These are phyloP conservation scores for Cetradonia linearis DNA, from an alignment of 495 filamentous ascomycete species.

Conservation along the genomic window DNA sequence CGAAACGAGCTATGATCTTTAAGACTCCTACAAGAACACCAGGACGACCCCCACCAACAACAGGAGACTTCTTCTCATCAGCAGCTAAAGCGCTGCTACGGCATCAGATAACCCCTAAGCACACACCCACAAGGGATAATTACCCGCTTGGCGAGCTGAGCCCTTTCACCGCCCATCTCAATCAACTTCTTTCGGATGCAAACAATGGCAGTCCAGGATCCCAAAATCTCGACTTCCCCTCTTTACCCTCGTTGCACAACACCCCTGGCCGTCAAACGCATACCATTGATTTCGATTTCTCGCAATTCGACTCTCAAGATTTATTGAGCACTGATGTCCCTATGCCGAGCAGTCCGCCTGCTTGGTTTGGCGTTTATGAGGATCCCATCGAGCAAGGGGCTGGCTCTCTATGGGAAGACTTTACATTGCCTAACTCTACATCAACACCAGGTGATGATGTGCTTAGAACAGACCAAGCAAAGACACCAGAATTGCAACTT, in stretches of 20 bases:
- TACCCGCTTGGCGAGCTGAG: conserved; percentile 29
- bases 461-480: background rate
- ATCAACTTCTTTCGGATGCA: conserved; percentile 47
- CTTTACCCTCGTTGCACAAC: conserved; percentile 33
- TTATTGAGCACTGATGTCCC: conserved; percentile 40
- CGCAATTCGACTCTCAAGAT: conserved; percentile 31
- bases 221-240: conserved; percentile 28
- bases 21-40: conserved; percentile 46
- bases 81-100: conserved; percentile 21
- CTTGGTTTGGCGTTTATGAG: conserved; percentile 31
- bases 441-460: conserved; percentile 14
- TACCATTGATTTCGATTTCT: conserved; percentile 24
- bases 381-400: conserved; percentile 24
- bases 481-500: conserved; percentile 1
- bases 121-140: conserved; percentile 19
- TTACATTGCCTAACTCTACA: conserved; percentile 12
- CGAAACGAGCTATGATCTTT: conserved; percentile 35
- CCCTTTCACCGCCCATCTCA: conserved; percentile 51
- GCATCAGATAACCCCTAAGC: conserved; percentile 23
- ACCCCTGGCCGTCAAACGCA: conserved; percentile 28
- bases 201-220: conserved; percentile 36
- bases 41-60: conserved; percentile 24
- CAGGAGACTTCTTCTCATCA: conserved; percentile 23
- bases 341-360: conserved; percentile 48
- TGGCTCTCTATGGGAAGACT: conserved; percentile 19